These are phyloP conservation scores for Flaveria linearis DNA, from an alignment of 129 eudicot genomes.

Conservation along the genomic window DNA sequence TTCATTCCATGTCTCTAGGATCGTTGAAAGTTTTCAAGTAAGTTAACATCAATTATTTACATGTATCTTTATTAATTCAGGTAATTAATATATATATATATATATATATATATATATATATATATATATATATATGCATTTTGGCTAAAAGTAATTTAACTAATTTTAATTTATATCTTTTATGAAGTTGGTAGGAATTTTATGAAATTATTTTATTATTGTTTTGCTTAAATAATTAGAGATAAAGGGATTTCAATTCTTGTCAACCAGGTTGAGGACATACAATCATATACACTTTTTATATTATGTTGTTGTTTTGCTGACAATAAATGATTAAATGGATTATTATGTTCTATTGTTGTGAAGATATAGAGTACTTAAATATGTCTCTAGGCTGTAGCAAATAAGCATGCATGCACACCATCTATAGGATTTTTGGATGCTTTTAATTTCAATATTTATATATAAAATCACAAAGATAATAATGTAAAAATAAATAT, in stretches of 20 bases:
- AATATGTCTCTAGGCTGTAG: constrained; percentile 26
- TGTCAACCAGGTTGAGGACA: constrained; percentile 46
- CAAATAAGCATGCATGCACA: constrained; percentile 34
- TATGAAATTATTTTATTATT: not conserved
- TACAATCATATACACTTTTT: constrained; percentile 29
- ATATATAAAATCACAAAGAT: not conserved
- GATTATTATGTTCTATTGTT: constrained; percentile 61
- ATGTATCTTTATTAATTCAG: not conserved
- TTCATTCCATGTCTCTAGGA: constrained; percentile 74
- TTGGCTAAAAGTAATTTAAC: not conserved
- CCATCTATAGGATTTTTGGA: constrained; percentile 12
- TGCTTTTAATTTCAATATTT: not conserved
- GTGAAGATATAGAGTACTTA: constrained; percentile 23
- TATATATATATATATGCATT: too few relatives aligned
- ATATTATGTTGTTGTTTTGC: constrained; percentile 24
- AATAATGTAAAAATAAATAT: too few relatives aligned
- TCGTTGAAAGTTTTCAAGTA: constrained; percentile 73
- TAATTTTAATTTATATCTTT: not conserved
- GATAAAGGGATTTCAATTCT: constrained; percentile 18
- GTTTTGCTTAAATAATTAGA: not conserved
- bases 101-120: too few relatives aligned
- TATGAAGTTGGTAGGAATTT: not conserved
- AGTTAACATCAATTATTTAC: not conserved
- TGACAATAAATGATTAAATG: constrained; percentile 58
- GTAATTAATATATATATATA: not conserved